A percentile compares a stretch with the other conserved stretches of the same genome.
These are phyloP conservation scores for Phytomonas francai DNA, from an alignment of 208 protist species.

Conservation along the genomic window DNA sequence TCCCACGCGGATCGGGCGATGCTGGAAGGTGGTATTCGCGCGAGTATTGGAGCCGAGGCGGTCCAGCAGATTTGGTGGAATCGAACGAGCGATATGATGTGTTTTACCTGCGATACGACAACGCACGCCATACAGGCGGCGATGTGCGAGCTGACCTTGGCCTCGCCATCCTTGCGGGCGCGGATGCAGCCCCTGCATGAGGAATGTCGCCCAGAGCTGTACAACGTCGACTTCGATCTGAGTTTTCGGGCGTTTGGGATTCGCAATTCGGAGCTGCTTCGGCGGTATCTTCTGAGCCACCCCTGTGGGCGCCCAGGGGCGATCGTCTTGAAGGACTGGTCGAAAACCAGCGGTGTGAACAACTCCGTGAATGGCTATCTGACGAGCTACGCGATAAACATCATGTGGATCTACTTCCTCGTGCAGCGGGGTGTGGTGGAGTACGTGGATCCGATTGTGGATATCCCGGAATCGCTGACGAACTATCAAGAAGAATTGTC, in stretches of 20 bases:
- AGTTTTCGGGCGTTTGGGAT: constrained; percentile 86
- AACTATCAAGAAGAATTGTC: constrained; percentile 18
- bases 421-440: constrained; percentile 61
- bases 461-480: constrained; percentile 53
- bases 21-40: constrained; percentile 66
- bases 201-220: constrained; percentile 75
- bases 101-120: constrained; percentile 54
- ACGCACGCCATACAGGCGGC: constrained; percentile 54
- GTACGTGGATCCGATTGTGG: constrained; percentile 67
- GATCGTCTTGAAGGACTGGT: constrained; percentile 88
- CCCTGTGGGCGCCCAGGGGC: constrained; percentile 77
- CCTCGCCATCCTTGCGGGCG: constrained; percentile 35
- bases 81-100: constrained; percentile 54
- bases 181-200: constrained; percentile 75
- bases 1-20: constrained; percentile 47
- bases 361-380: constrained; percentile 87
- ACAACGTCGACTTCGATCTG: constrained; percentile 86
- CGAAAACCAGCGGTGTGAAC: constrained; percentile 84
- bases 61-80: constrained; percentile 89
- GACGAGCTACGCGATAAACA: constrained; percentile 87
- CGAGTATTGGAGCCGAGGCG: constrained; percentile 31
- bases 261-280: constrained; percentile 81
- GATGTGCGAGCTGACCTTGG: constrained; percentile 40
- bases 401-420: constrained; percentile 91
- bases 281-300: constrained; percentile 69